A percentile compares a stretch with the other conserved stretches of the same genome.
phyloP scores from a whole-genome alignment of 371 early-diverging fungal species.

The Mortierella sp. region DNA sequence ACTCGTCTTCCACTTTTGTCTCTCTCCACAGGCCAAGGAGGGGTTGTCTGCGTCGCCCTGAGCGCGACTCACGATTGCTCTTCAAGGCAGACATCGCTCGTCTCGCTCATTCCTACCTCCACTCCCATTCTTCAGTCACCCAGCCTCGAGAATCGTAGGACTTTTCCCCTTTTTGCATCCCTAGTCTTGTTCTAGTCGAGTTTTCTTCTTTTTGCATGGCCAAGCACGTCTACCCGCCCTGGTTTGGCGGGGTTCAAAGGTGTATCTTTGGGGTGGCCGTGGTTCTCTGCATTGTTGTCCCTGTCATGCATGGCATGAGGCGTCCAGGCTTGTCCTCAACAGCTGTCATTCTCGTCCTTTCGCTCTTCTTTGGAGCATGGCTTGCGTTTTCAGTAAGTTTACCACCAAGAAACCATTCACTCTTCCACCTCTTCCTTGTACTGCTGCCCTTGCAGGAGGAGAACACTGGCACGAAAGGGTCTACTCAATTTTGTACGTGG shows the following conservation, averaged over 20 bases:
- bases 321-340: conserved; percentile 17
- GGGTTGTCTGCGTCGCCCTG: no score
- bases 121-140: neutral
- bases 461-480: neutral
- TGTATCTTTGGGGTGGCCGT: conserved; percentile 20
- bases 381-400: conserved; percentile 30
- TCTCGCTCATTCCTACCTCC: neutral
- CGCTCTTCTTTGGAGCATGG: conserved; percentile 31
- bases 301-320: conserved; percentile 21
- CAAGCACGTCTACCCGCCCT: conserved; percentile 36
- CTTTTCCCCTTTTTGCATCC: no score
- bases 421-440: neutral
- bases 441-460: neutral
- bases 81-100: no score
- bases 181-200: no score
- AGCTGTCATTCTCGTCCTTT: conserved; percentile 23
- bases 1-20: neutral
- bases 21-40: no score
- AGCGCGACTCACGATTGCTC: no score
- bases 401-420: neutral
- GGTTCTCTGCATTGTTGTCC: conserved; percentile 28
- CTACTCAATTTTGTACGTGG: neutral
- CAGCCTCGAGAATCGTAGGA: no score
- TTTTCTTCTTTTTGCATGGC: conserved; percentile 8
- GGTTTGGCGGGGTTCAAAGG: conserved; percentile 26